These are phyloP conservation scores for Rosa lucieae DNA, from an alignment of 306 rosid species.

Conservation along the genomic window DNA sequence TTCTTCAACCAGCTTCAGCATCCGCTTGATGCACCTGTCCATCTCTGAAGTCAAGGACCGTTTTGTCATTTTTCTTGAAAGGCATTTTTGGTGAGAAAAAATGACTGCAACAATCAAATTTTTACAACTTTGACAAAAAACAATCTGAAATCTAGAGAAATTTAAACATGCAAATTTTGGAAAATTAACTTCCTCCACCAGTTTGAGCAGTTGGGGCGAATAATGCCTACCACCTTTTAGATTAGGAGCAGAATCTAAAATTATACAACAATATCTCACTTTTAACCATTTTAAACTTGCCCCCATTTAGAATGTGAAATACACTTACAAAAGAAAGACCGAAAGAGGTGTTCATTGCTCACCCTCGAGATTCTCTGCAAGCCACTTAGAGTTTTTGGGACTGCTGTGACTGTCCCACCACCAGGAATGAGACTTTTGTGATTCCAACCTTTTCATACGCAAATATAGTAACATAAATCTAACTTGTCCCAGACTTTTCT, in stretches of 20 bases:
- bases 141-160: constrained; percentile 7
- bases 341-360: no score
- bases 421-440: no score
- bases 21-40: constrained; percentile 79
- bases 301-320: constrained; percentile 35
- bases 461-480: constrained; percentile 14
- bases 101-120: constrained; percentile 5
- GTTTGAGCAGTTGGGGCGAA: constrained; percentile 29
- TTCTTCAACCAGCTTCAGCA: constrained; percentile 91
- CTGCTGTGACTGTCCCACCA: no score
- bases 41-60: constrained; percentile 63
- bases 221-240: constrained; percentile 22
- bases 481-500: neutral
- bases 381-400: no score
- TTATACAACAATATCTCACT: constrained; percentile 22
- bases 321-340: no score
- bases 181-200: constrained; percentile 32
- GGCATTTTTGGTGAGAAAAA: constrained; percentile 36
- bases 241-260: constrained; percentile 28
- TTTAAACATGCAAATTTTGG: constrained; percentile 21
- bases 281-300: constrained; percentile 38
- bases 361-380: no score
- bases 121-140: constrained; percentile 5
- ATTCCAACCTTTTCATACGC: constrained; percentile 3
- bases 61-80: constrained; percentile 46